Evolutionary conservation across 2,329 filamentous ascomycete genomes (phyloP), one percentile per base, ranked within the genome.

Genomic region (Cercospora zeina): DNA sequence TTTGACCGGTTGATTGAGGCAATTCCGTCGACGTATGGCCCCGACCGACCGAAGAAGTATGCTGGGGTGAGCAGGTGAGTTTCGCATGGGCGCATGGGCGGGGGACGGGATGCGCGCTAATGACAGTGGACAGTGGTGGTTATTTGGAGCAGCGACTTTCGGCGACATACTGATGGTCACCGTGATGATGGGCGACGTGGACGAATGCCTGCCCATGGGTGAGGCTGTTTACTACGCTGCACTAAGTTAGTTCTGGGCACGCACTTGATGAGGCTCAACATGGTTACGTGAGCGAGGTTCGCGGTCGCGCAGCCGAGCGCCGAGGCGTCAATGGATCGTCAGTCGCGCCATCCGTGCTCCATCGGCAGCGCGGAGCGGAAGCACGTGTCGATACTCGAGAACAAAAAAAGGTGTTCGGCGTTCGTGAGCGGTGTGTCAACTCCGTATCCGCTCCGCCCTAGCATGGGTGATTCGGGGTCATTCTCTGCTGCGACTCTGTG

Each of bases 111-210:
- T 3, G 24, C 6, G 24, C 24, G 9, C 56, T 30, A 19, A 60
- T 62, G 54, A 61, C 45, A 13, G 16, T 10, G 31, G 19, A 31
- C 54, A 89, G 88, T 69, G 90, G 91, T 1, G 85, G 95, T 13
- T 97, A 96, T 72, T 77, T 97, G 51, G 85, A 90, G 8, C 85
- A 89, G 78, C 86, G 93, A 66, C 77, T 97, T 73, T 82, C 87
- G 4, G 88, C 89, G 13, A 97, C 93, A 2, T 82, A 72, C 50
- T 71, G 65, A 67, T 24, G 39, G n/a, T n/a, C n/a, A n/a, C n/a
- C n/a, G n/a, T n/a, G n/a, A n/a, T n/a, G n/a, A n/a, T n/a, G n/a
- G n/a, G n/a, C n/a, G n/a, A n/a, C n/a, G n/a, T n/a, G n/a, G n/a
- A n/a, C n/a, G n/a, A n/a, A n/a, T n/a, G n/a, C n/a, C n/a, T n/a